phyloP scores from a whole-genome alignment of 352 stramenopile genomes.

The Albugo laibachii region DNA sequence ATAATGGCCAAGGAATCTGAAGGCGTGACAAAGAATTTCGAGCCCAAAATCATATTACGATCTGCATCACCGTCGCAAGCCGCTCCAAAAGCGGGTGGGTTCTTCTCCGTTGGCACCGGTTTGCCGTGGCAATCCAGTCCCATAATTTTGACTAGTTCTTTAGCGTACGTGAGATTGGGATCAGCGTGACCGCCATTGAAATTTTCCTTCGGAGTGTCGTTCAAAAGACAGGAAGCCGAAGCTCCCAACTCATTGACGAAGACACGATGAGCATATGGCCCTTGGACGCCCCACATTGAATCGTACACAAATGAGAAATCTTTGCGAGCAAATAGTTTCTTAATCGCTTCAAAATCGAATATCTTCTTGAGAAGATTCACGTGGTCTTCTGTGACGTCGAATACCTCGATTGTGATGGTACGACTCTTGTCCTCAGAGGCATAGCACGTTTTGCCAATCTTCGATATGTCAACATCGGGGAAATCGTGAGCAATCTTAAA shows the following conservation, averaged over 20 bases:
- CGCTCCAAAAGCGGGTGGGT: conserved; percentile 79
- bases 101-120: conserved; percentile 57
- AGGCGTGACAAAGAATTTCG: conserved; percentile 96
- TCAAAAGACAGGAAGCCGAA: conserved; percentile 70
- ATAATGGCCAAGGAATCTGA: conserved; percentile 98
- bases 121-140: conserved; percentile 78
- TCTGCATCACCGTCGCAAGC: conserved; percentile 98
- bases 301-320: conserved; percentile 95
- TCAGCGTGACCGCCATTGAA: conserved; percentile 95
- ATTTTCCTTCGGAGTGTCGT: conserved; percentile 90
- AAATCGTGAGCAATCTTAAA: conserved; percentile 85
- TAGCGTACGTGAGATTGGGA: conserved; percentile 98
- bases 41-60: conserved; percentile 97
- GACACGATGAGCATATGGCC: conserved; percentile 88
- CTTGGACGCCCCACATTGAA: conserved; percentile 95
- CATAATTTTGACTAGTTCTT: conserved; percentile 91
- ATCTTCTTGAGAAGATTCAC: conserved; percentile 88
- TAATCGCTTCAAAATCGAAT: conserved; percentile 95
- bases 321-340: conserved; percentile 76
- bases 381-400: conserved; percentile 94
- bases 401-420: conserved; percentile 91
- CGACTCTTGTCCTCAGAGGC: conserved; percentile 77
- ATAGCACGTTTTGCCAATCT: conserved; percentile 41
- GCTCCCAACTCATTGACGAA: conserved; percentile 93
- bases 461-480: conserved; percentile 50